Conservation (phyloP, 495 filamentous ascomycete species). For the Talaromyces thailandensis region DNA sequence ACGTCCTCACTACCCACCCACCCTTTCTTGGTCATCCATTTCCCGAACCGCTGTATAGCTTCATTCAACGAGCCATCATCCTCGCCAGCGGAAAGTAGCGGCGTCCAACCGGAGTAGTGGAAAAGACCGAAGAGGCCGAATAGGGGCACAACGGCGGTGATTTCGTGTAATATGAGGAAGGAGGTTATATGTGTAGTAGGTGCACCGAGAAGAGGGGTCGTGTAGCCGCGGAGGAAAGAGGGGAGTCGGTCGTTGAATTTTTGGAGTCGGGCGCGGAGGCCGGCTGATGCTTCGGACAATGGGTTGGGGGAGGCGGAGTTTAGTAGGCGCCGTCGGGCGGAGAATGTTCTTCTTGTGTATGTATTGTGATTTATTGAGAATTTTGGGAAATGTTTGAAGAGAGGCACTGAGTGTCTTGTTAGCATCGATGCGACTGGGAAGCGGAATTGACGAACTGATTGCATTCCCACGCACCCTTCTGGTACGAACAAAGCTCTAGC, state of each 20-base stretch:
- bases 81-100: slow-evolving; percentile 38
- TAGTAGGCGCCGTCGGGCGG: slow-evolving; percentile 15
- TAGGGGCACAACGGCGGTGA: slow-evolving; percentile 77
- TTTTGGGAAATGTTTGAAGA: neutral
- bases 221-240: slow-evolving; percentile 54
- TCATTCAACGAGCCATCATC: slow-evolving; percentile 35
- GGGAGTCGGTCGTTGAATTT: slow-evolving; percentile 53
- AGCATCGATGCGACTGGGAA: neutral
- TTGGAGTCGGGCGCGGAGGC: slow-evolving; percentile 38
- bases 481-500: too few relatives aligned
- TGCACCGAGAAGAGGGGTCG: slow-evolving; percentile 57
- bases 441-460: neutral
- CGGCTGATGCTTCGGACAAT: slow-evolving; percentile 16
- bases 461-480: neutral
- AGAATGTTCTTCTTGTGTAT: slow-evolving; percentile 9
- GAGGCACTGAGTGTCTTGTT: neutral
- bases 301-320: slow-evolving; percentile 17
- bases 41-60: slow-evolving; percentile 46
- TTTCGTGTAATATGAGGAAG: slow-evolving; percentile 85
- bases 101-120: slow-evolving; percentile 64
- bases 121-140: slow-evolving; percentile 66
- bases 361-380: neutral
- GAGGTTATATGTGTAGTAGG: slow-evolving; percentile 75
- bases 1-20: slow-evolving; percentile 47
- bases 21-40: slow-evolving; percentile 50